These are phyloP conservation scores for Collybiopsis luxurians DNA, from an alignment of 768 basidiomycete genomes.

Conservation along the genomic window DNA sequence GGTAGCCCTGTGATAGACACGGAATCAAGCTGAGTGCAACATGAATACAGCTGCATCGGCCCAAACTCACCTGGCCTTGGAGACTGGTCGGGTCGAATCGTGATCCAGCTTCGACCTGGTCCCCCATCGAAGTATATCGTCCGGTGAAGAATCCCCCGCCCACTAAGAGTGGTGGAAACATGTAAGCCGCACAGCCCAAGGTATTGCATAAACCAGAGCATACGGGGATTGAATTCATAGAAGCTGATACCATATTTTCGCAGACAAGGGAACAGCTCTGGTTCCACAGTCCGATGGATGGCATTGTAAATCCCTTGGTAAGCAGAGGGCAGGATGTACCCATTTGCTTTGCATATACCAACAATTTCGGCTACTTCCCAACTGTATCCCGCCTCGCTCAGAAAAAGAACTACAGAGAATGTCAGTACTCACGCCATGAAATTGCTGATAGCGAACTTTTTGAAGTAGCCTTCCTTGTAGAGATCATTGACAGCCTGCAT, in stretches of 20 bases:
- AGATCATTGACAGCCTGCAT: slow-evolving; percentile 51
- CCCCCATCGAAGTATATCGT: slow-evolving; percentile 39
- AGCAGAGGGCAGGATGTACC: slow-evolving; percentile 53
- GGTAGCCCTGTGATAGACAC: slow-evolving; percentile 33
- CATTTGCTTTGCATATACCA: slow-evolving; percentile 51
- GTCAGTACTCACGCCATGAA: slow-evolving; percentile 40
- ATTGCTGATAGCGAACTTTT: slow-evolving; percentile 62
- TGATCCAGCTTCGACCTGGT: slow-evolving; percentile 46
- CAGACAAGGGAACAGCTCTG: slow-evolving; percentile 52
- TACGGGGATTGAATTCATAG: background rate
- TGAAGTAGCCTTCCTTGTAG: slow-evolving; percentile 56
- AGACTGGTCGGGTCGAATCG: slow-evolving; percentile 47
- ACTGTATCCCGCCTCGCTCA: background rate
- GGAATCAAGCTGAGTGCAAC: no score
- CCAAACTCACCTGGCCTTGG: slow-evolving; percentile 47
- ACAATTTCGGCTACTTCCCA: slow-evolving; percentile 61
- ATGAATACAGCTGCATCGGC: no score
- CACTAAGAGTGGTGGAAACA: no score
- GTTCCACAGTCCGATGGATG: slow-evolving; percentile 36
- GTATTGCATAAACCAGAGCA: no score
- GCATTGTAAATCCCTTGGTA: slow-evolving; percentile 52
- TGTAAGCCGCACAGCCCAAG: no score
- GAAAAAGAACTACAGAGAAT: background rate
- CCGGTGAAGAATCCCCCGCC: slow-evolving; percentile 61
- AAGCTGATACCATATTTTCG: slow-evolving; percentile 43